Evolutionary conservation across 805 yeast species (phyloP).

Genomic region (Ogataea nitratoaversa): DNA sequence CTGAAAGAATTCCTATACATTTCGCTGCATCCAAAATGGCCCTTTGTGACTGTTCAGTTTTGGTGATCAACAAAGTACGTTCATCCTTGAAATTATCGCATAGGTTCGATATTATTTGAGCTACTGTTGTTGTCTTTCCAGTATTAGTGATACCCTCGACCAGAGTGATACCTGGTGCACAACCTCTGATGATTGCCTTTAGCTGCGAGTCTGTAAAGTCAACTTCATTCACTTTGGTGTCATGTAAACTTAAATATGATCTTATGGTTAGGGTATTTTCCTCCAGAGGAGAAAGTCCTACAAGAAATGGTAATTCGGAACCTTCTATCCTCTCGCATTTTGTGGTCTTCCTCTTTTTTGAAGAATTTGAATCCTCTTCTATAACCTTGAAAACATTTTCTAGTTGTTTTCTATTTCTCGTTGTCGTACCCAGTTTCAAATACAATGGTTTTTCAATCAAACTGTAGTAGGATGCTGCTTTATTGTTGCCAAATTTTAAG

Average conservation of each 20-base stretch:
- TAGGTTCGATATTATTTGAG: slow-evolving; percentile 21
- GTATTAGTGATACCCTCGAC: slow-evolving; percentile 19
- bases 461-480: slow-evolving; percentile 7
- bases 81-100: slow-evolving; percentile 21
- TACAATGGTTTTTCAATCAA: slow-evolving; percentile 6
- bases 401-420: slow-evolving; percentile 7
- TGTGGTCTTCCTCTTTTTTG: slow-evolving; percentile 6
- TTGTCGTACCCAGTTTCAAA: slow-evolving; percentile 22
- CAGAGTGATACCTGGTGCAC: slow-evolving; percentile 13
- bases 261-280: neutral
- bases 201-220: slow-evolving; percentile 3
- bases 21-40: slow-evolving; percentile 10
- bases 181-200: slow-evolving; percentile 3
- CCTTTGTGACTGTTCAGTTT: neutral
- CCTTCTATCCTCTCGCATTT: neutral
- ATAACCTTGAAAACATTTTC: neutral
- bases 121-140: slow-evolving; percentile 32
- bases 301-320: neutral
- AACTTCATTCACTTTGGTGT: neutral
- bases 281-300: neutral
- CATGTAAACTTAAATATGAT: neutral
- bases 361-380: neutral
- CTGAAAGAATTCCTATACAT: neutral
- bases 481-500: slow-evolving; percentile 31
- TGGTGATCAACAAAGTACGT: slow-evolving; percentile 29